Conservation (phyloP, 139 green algal genomes). For the Micractinium conductrix region DNA sequence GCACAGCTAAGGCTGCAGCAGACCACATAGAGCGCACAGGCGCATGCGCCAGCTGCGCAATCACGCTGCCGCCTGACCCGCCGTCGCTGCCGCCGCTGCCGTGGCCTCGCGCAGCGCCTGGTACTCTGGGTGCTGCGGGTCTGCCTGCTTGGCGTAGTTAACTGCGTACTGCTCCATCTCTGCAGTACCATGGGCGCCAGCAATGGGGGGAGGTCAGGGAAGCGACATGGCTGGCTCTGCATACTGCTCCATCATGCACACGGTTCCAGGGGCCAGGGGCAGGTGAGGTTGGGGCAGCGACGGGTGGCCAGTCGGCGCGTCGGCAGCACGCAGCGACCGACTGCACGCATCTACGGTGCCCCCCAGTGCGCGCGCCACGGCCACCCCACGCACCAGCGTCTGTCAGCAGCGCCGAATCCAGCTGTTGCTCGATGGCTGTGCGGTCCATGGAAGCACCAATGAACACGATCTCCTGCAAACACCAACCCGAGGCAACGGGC, state of each 20-base stretch:
- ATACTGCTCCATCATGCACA: not conserved
- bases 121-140: conserved; percentile 39
- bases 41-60: no score
- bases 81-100: not conserved
- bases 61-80: not conserved
- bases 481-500: no score
- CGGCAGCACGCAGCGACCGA: not conserved
- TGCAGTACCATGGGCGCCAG: not conserved
- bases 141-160: conserved; percentile 29
- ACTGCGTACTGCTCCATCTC: conserved; percentile 32
- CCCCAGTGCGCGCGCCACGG: not conserved
- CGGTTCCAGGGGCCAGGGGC: not conserved
- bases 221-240: not conserved
- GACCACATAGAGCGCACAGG: no score
- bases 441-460: conserved; percentile 89
- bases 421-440: conserved; percentile 75
- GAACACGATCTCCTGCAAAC: conserved; percentile 95
- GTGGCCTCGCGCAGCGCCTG: no score
- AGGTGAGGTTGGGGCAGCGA: not conserved
- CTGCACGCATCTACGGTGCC: no score
- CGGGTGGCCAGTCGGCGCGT: not conserved
- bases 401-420: conserved; percentile 85
- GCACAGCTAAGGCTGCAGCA: no score
- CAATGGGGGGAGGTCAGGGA: not conserved
- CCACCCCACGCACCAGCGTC: conserved; percentile 44